Conservation (phyloP, 2,329 filamentous ascomycete genomes). For the Diplocarpon rosae region DNA sequence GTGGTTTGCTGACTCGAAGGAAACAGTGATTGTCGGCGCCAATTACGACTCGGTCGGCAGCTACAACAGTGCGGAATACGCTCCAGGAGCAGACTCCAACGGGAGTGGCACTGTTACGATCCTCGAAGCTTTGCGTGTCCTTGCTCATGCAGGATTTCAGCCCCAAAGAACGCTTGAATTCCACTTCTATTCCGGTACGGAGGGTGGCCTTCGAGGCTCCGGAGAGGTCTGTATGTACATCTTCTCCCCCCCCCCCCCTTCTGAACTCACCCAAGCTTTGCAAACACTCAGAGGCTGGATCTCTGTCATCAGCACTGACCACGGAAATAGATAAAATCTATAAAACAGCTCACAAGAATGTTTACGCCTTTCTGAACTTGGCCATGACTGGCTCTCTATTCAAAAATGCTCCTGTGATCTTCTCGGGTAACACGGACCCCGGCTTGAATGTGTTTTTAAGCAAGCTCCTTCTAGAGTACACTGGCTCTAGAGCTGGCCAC, state of each 20-base stretch:
- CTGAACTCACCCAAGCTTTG: too few relatives aligned
- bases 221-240: constrained; percentile 49
- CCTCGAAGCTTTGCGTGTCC: constrained; percentile 72
- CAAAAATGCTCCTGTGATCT: background rate
- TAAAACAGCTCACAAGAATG: constrained; percentile 53
- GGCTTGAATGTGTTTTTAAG: background rate
- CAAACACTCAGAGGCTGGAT: too few relatives aligned
- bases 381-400: constrained; percentile 67
- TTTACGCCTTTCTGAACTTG: constrained; percentile 94
- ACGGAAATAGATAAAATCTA: constrained; percentile 54
- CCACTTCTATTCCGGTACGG: constrained; percentile 87
- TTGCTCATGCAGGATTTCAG: constrained; percentile 59
- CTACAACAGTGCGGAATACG: constrained; percentile 29
- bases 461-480: background rate
- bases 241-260: too few relatives aligned
- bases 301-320: too few relatives aligned
- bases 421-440: constrained; percentile 1
- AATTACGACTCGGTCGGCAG: constrained; percentile 2
- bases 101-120: constrained; percentile 90
- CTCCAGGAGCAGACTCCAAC: constrained; percentile 86
- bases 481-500: background rate
- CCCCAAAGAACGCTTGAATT: constrained; percentile 85
- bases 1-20: constrained; percentile 28
- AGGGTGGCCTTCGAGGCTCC: constrained; percentile 73
- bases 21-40: constrained; percentile 4